Evolutionary conservation across 257 asterid species (phyloP).

Genomic region (Gentiana macrophylla): DNA sequence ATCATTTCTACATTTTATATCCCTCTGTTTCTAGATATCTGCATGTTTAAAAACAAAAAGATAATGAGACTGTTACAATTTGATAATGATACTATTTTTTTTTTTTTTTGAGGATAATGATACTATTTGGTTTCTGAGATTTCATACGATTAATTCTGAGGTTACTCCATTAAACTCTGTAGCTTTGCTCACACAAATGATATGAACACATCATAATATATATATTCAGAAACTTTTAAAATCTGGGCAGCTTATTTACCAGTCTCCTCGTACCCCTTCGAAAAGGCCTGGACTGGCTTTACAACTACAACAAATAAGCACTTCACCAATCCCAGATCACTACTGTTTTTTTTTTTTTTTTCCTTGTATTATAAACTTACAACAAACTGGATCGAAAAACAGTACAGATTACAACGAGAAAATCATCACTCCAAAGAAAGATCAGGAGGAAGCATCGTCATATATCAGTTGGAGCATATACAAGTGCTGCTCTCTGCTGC

Average conservation of each 20-base stretch:
- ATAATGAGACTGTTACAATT: too few relatives aligned
- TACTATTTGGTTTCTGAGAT: too few relatives aligned
- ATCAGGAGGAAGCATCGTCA: conserved; percentile 37
- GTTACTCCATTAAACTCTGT: too few relatives aligned
- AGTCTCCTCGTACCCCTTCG: conserved; percentile 45
- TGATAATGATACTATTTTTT: too few relatives aligned
- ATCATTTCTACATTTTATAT: too few relatives aligned
- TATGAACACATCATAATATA: too few relatives aligned
- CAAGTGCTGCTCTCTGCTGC: conserved; percentile 71
- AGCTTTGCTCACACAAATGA: too few relatives aligned
- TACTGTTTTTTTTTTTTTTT: background rate
- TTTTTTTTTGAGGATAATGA: too few relatives aligned
- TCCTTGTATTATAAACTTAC: conserved; percentile 2
- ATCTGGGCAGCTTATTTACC: conserved; percentile 39
- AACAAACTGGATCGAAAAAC: background rate
- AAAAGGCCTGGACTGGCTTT: conserved; percentile 68
- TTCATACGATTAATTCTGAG: too few relatives aligned
- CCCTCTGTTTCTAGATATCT: too few relatives aligned
- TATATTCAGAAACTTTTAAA: conserved; percentile 10
- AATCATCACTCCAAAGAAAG: conserved; percentile 38
- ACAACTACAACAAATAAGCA: background rate
- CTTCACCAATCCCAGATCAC: conserved; percentile 7
- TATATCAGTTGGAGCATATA: conserved; percentile 56
- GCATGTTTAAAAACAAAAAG: too few relatives aligned
- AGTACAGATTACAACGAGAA: background rate